Percentiles rank a stretch among this genome's conserved stretches.
Conservation (phyloP, 2,329 filamentous ascomycete species). For the Pseudogymnoascus sp. region DNA sequence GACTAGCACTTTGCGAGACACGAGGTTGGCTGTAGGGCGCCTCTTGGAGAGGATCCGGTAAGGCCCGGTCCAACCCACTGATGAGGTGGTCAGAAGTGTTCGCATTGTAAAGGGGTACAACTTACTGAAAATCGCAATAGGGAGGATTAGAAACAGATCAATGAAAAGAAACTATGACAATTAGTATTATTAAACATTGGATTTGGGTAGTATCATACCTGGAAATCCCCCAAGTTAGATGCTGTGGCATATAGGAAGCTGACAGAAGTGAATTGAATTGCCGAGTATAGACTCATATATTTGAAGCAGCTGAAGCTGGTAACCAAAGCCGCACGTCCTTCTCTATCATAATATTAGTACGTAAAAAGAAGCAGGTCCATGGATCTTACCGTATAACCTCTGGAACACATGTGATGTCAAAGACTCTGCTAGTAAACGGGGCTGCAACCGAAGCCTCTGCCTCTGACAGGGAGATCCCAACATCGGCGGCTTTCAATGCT, state of each 20-base stretch:
- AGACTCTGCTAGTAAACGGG: slow-evolving; percentile 89
- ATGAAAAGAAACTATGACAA: slow-evolving; percentile 72
- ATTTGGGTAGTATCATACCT: slow-evolving; percentile 38
- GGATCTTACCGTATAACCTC: slow-evolving; percentile 66
- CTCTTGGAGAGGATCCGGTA: slow-evolving; percentile 71
- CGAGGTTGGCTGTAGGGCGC: slow-evolving; percentile 82
- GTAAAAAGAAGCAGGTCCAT: background rate
- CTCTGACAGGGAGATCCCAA: slow-evolving; percentile 93
- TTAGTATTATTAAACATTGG: slow-evolving; percentile 7
- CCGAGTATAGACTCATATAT: slow-evolving; percentile 97
- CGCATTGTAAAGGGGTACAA: slow-evolving; percentile 11
- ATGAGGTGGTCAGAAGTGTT: slow-evolving; percentile 9
- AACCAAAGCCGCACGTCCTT: slow-evolving; percentile 89
- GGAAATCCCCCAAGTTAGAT: slow-evolving; percentile 93
- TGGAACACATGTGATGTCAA: slow-evolving; percentile 93
- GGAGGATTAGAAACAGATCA: slow-evolving; percentile 82
- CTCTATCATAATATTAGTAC: slow-evolving; percentile 36
- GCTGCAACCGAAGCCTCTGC: slow-evolving; percentile 97
- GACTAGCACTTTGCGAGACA: slow-evolving; percentile 84
- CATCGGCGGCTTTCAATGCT: slow-evolving; percentile 91
- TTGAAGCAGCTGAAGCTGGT: slow-evolving; percentile 99
- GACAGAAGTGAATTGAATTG: slow-evolving; percentile 97
- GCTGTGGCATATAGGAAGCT: slow-evolving; percentile 92
- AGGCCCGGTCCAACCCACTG: slow-evolving; percentile 90
- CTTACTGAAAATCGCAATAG: slow-evolving; percentile 89